Evolutionary conservation across 441 rosid genomes (phyloP).

Genomic region (Omphalea diandra): DNA sequence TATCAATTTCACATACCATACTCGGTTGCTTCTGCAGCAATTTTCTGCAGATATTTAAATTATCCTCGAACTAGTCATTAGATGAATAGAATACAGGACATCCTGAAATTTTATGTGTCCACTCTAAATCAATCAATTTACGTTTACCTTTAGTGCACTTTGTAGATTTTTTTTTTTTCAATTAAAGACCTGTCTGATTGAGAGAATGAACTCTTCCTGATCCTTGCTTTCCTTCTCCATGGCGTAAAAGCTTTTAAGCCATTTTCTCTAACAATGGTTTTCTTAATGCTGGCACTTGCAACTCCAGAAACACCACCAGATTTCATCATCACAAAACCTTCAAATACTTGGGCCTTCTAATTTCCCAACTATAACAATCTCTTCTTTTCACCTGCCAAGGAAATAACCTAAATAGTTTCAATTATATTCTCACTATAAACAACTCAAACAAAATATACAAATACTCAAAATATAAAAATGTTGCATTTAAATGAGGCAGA

Average conservation of each 20-base stretch:
- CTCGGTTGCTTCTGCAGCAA: slow-evolving; percentile 78
- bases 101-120: slow-evolving; percentile 70
- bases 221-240: background rate
- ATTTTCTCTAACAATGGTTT: background rate
- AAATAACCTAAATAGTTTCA: background rate
- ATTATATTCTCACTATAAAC: background rate
- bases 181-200: slow-evolving; percentile 31
- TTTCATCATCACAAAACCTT: background rate
- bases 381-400: background rate
- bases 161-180: slow-evolving; percentile 36
- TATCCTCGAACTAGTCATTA: slow-evolving; percentile 78
- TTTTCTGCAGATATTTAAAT: slow-evolving; percentile 72
- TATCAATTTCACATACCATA: slow-evolving; percentile 47
- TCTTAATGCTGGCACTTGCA: background rate
- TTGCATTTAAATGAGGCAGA: slow-evolving; percentile 3
- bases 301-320: background rate
- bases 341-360: background rate
- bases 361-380: background rate
- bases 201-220: slow-evolving; percentile 24
- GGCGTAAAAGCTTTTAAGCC: background rate
- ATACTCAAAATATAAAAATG: background rate
- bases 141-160: slow-evolving; percentile 52
- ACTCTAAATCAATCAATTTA: slow-evolving; percentile 54
- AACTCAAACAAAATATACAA: background rate
- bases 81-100: slow-evolving; percentile 85